These are phyloP conservation scores for Porodaedalea pini DNA, from an alignment of 1,284 basidiomycete genomes.

Conservation along the genomic window DNA sequence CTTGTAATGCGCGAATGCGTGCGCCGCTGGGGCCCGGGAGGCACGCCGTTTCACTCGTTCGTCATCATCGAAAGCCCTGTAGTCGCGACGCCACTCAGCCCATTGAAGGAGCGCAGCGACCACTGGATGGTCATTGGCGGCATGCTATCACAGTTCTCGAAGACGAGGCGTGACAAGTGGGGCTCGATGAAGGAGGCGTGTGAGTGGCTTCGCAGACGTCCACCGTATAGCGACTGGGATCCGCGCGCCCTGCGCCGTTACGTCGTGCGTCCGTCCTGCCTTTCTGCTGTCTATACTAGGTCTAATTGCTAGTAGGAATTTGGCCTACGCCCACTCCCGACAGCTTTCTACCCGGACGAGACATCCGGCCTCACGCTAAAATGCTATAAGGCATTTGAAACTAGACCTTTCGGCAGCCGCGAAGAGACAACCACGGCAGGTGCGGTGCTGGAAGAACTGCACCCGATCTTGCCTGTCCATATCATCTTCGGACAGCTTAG, in stretches of 20 bases:
- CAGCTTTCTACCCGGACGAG: slow-evolving; percentile 11
- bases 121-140: slow-evolving; percentile 1
- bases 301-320: slow-evolving; percentile 1
- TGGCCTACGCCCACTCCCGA: slow-evolving; percentile 13
- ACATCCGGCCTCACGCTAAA: slow-evolving; percentile 11
- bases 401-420: background rate
- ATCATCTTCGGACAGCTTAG: slow-evolving; percentile 10
- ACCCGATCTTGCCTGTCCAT: slow-evolving; percentile 1
- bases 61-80: slow-evolving; percentile 1
- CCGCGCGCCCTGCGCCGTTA: slow-evolving; percentile 2
- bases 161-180: slow-evolving; percentile 12
- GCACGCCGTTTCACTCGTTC: background rate
- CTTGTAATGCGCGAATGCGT: background rate
- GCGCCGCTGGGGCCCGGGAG: background rate
- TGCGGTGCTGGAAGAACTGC: background rate
- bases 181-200: background rate
- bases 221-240: slow-evolving; percentile 10
- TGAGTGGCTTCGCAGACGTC: background rate
- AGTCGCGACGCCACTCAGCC: background rate
- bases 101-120: background rate
- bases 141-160: background rate
- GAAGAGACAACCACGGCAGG: background rate
- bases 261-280: background rate
- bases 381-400: slow-evolving; percentile 8
- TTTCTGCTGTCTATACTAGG: background rate